These are phyloP conservation scores for Fusarium sp. DNA, from an alignment of 2,329 filamentous ascomycete genomes.

Conservation along the genomic window DNA sequence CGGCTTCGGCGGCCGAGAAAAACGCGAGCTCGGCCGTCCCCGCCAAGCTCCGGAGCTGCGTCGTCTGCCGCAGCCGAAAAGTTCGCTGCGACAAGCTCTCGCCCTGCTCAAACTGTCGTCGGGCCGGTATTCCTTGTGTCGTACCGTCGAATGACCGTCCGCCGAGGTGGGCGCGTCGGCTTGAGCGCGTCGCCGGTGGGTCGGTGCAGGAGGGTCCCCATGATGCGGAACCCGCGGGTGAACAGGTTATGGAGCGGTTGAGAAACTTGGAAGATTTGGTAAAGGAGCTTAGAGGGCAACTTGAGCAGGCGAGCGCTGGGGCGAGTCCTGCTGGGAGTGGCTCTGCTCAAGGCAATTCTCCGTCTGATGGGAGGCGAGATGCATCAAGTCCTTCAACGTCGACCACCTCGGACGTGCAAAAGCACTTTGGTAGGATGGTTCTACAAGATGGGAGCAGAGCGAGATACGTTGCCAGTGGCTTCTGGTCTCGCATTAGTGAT, in stretches of 20 bases:
- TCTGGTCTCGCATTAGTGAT: conserved; percentile 68
- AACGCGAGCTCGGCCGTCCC: conserved; percentile 29
- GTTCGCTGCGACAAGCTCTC: conserved; percentile 68
- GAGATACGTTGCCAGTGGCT: conserved; percentile 64
- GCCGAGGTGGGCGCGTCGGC: conserved; percentile 66
- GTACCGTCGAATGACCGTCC: conserved; percentile 62
- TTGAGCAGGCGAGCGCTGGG: conserved; percentile 54
- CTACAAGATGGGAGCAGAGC: conserved; percentile 56
- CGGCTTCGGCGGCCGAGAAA: conserved; percentile 41
- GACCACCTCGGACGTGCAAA: conserved; percentile 47
- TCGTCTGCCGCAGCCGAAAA: conserved; percentile 65
- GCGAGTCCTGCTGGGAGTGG: conserved; percentile 39
- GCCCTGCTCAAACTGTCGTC: conserved; percentile 68
- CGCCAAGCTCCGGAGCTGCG: conserved; percentile 60
- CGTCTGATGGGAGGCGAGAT: conserved; percentile 35
- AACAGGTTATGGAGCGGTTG: conserved; percentile 62
- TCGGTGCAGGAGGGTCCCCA: conserved; percentile 9
- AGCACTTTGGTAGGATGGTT: conserved; percentile 61
- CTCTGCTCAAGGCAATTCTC: conserved; percentile 46
- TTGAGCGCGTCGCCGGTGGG: conserved; percentile 56
- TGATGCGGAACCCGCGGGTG: conserved; percentile 45
- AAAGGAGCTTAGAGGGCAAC: conserved; percentile 60
- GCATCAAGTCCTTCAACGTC: conserved; percentile 18
- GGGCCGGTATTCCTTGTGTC: conserved; percentile 64
- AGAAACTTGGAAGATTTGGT: conserved; percentile 63